Evolutionary conservation across 2,329 filamentous ascomycete species (phyloP).

Genomic region (Monosporascus sp.): DNA sequence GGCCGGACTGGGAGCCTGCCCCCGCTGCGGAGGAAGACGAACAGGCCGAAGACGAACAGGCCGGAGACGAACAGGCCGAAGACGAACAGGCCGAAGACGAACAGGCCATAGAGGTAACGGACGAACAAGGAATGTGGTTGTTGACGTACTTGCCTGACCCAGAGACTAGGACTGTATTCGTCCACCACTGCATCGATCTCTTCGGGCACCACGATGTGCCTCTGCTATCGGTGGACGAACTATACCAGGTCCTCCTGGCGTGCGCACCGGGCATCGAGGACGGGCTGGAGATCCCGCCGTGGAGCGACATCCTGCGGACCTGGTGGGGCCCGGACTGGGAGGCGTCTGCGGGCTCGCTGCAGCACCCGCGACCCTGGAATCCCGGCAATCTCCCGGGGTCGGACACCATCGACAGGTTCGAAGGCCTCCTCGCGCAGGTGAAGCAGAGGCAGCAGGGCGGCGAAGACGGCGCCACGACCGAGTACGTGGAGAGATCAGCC

Average conservation of each 20-base stretch:
- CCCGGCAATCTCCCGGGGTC: neutral
- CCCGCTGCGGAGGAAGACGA: too few relatives aligned
- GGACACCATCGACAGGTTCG: neutral
- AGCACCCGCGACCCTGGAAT: neutral
- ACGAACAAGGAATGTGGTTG: neutral
- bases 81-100: neutral
- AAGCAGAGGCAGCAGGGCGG: neutral
- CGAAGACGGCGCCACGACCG: neutral
- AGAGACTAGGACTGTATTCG: neutral
- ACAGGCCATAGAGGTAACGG: neutral
- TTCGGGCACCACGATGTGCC: neutral
- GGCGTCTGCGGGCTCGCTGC: neutral
- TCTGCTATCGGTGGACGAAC: neutral
- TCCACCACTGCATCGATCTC: neutral
- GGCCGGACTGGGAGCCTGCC: too few relatives aligned
- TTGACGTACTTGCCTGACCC: neutral
- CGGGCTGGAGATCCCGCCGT: neutral
- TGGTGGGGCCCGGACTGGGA: too few relatives aligned
- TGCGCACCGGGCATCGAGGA: neutral
- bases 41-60: neutral
- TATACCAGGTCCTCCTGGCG: neutral
- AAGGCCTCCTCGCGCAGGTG: neutral
- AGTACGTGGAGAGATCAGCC: neutral
- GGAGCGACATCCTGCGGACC: neutral
- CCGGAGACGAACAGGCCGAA: neutral